Evolutionary conservation across 106 monocot genomes (phyloP).

Genomic region (Dactylorhiza incarnata): DNA sequence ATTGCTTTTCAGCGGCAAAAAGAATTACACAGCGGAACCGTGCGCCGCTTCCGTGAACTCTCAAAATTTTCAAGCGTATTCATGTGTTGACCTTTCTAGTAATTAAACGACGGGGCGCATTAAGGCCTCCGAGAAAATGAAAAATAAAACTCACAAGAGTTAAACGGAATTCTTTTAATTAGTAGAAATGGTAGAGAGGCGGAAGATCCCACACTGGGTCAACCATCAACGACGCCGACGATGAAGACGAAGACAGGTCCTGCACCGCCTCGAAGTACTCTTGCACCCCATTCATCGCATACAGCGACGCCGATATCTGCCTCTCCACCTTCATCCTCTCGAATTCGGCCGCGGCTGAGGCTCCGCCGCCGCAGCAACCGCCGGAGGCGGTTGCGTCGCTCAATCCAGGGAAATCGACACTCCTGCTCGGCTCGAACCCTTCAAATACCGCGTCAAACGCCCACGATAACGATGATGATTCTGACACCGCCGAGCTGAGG

Average conservation of each 20-base stretch:
- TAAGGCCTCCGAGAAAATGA: too few species aligned
- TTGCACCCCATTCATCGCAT: constrained; percentile 42
- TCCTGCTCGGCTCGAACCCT: not conserved
- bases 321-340: constrained; percentile 52
- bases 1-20: too few species aligned
- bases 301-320: constrained; percentile 45
- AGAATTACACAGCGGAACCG: too few species aligned
- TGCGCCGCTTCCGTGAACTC: too few species aligned
- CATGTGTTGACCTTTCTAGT: too few species aligned
- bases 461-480: not conserved
- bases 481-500: not conserved
- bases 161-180: not conserved
- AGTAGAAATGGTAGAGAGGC: constrained; percentile 32
- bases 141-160: too few species aligned
- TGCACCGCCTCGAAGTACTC: constrained; percentile 50
- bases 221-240: not conserved
- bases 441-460: constrained; percentile 6
- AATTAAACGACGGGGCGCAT: too few species aligned
- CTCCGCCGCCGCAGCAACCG: not conserved
- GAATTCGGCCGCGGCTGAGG: constrained; percentile 15
- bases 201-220: constrained; percentile 37
- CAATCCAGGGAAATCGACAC: not conserved
- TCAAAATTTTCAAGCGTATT: too few species aligned
- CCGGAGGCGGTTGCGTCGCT: not conserved
- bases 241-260: constrained; percentile 10